These are phyloP conservation scores for Moringa oleifera DNA, from an alignment of 345 rosid species.

Conservation along the genomic window DNA sequence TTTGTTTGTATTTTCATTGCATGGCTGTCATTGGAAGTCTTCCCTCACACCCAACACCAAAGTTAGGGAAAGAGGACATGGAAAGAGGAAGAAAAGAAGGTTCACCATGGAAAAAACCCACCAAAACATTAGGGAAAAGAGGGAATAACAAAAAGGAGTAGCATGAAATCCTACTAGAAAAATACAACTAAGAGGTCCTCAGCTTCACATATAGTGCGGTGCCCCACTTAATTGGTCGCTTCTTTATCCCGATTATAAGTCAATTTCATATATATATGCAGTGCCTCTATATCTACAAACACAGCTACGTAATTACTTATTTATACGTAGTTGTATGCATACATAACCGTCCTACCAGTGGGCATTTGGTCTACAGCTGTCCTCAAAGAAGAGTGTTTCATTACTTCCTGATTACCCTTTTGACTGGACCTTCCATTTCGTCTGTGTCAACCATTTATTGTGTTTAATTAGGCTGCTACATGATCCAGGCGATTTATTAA, in stretches of 20 bases:
- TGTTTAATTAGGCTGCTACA: conserved; percentile 9
- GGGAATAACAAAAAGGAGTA: background rate
- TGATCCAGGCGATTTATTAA: conserved; percentile 7
- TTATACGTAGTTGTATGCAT: background rate
- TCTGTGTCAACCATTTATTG: conserved; percentile 21
- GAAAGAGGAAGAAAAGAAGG: too few relatives aligned
- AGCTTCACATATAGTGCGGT: conserved; percentile 41
- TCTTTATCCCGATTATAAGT: background rate
- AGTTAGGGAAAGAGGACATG: too few relatives aligned
- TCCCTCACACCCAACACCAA: too few relatives aligned
- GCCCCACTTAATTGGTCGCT: conserved; percentile 26
- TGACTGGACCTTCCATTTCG: conserved; percentile 25
- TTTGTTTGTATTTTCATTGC: too few relatives aligned
- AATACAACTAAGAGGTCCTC: conserved; percentile 1
- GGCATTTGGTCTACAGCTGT: conserved; percentile 28
- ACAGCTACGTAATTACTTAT: too few relatives aligned
- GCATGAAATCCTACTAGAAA: too few relatives aligned
- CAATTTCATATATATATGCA: too few relatives aligned
- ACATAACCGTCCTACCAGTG: conserved; percentile 42
- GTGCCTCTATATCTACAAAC: background rate
- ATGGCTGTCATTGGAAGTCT: too few relatives aligned
- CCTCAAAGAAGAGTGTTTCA: background rate
- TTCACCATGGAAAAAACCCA: too few relatives aligned
- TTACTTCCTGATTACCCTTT: conserved; percentile 21
- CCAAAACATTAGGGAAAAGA: background rate